Conservation (phyloP, 371 early-diverging fungal species). For the Mucor piriformis region DNA sequence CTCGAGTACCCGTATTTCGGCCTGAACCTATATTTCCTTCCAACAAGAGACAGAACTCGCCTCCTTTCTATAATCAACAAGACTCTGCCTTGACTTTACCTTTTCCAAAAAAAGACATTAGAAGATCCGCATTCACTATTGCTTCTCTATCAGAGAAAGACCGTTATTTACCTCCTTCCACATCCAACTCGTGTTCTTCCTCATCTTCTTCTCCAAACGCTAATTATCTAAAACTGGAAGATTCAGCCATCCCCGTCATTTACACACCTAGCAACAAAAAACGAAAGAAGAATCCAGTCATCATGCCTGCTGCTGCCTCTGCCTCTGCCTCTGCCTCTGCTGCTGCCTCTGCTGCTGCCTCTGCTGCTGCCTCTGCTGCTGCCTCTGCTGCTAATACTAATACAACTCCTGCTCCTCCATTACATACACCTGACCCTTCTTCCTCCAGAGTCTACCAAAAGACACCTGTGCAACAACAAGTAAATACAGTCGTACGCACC, state of each 20-base stretch:
- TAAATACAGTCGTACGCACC: conserved; percentile 42
- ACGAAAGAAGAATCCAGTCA: conserved; percentile 18
- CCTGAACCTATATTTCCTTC: conserved; percentile 43
- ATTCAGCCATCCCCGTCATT: conserved; percentile 28
- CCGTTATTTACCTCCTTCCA: conserved; percentile 4
- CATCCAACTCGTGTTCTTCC: conserved; percentile 11
- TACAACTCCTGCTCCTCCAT: neutral
- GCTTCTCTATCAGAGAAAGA: conserved; percentile 16
- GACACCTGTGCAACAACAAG: conserved; percentile 22
- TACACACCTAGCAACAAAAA: conserved; percentile 37
- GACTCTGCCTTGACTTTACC: neutral
- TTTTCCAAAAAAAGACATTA: conserved; percentile 6
- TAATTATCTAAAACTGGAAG: neutral
- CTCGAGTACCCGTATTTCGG: conserved; percentile 33
- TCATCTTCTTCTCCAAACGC: conserved; percentile 8
- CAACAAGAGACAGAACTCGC: neutral
- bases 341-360: neutral
- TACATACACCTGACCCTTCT: neutral
- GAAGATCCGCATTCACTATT: conserved; percentile 24
- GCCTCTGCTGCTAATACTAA: neutral
- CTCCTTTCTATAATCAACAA: neutral
- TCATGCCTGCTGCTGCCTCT: conserved; percentile 5
- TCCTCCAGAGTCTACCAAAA: neutral
- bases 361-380: neutral
- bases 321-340: neutral